phyloP scores from a whole-genome alignment of 2,329 filamentous ascomycete species.

The Endoconidiophora laricicola region DNA sequence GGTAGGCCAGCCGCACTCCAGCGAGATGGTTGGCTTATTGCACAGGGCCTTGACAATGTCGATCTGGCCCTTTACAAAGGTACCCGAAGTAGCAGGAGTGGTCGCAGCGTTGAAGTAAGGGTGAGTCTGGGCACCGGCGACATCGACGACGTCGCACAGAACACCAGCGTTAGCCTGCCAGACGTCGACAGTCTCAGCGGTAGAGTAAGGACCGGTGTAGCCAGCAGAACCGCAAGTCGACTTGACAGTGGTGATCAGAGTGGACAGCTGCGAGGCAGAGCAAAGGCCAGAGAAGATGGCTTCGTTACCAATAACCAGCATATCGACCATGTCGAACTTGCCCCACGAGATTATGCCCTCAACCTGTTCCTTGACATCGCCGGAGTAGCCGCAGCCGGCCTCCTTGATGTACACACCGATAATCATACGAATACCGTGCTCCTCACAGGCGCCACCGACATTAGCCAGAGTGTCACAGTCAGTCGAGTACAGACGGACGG shows the following conservation, averaged over 20 bases:
- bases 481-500: conserved; percentile 74
- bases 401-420: conserved; percentile 72
- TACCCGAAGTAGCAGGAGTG: conserved; percentile 47
- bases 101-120: conserved; percentile 76
- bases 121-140: conserved; percentile 77
- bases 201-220: conserved; percentile 63
- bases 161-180: conserved; percentile 46
- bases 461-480: conserved; percentile 71
- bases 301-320: conserved; percentile 85
- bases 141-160: conserved; percentile 60
- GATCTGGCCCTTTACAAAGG: conserved; percentile 61
- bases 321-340: conserved; percentile 58
- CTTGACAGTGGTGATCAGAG: conserved; percentile 55
- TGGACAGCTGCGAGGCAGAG: conserved; percentile 44
- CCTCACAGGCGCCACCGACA: conserved; percentile 52
- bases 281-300: conserved; percentile 60
- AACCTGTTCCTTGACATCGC: conserved; percentile 57
- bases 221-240: conserved; percentile 42
- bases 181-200: conserved; percentile 68
- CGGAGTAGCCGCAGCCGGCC: conserved; percentile 40
- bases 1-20: conserved; percentile 84
- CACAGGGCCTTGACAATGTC: conserved; percentile 54
- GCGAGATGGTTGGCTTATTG: conserved; percentile 59
- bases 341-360: conserved; percentile 54
- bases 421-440: conserved; percentile 60